These are phyloP conservation scores for Solanum hybrid DNA, from an alignment of 305 asterid genomes.

Conservation along the genomic window DNA sequence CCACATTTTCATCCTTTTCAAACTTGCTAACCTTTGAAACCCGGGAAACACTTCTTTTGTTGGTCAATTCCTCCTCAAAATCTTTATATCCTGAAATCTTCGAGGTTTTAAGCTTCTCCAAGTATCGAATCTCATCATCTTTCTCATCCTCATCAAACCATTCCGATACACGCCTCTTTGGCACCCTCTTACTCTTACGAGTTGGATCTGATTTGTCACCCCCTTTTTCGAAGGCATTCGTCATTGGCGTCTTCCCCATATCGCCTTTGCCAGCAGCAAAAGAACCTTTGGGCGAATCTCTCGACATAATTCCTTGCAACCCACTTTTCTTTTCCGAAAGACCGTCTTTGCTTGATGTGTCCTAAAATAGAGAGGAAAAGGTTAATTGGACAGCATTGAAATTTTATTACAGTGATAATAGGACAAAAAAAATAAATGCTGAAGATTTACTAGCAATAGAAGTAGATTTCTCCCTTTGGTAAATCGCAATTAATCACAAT, in stretches of 20 bases:
- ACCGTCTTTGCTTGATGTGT: conserved; percentile 39
- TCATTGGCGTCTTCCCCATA: conserved; percentile 31
- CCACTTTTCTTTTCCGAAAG: conserved; percentile 41
- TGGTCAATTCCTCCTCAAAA: conserved; percentile 36
- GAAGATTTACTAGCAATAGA: conserved; percentile 21
- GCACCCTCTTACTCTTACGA: conserved; percentile 80
- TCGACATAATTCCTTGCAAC: conserved; percentile 51
- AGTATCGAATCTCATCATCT: conserved; percentile 81
- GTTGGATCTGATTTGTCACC: conserved; percentile 55
- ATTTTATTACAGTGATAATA: conserved; percentile 17
- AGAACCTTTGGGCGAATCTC: conserved; percentile 47
- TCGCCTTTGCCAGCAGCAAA: conserved; percentile 45
- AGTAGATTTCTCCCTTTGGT: conserved; percentile 4
- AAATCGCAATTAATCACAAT: background rate
- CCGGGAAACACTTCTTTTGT: conserved; percentile 33
- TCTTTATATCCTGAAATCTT: conserved; percentile 42
- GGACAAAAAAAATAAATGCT: conserved; percentile 18
- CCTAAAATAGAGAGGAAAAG: conserved; percentile 38
- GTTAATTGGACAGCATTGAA: conserved; percentile 10
- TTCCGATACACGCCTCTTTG: conserved; percentile 61
- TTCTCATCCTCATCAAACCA: conserved; percentile 59
- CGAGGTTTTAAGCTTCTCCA: conserved; percentile 74
- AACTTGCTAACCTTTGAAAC: conserved; percentile 29
- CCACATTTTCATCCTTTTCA: conserved; percentile 36
- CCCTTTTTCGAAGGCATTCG: conserved; percentile 33